Base-by-base conservation (phyloP, 192 early-diverging fungal genomes). In the Backusella circina region DNA sequence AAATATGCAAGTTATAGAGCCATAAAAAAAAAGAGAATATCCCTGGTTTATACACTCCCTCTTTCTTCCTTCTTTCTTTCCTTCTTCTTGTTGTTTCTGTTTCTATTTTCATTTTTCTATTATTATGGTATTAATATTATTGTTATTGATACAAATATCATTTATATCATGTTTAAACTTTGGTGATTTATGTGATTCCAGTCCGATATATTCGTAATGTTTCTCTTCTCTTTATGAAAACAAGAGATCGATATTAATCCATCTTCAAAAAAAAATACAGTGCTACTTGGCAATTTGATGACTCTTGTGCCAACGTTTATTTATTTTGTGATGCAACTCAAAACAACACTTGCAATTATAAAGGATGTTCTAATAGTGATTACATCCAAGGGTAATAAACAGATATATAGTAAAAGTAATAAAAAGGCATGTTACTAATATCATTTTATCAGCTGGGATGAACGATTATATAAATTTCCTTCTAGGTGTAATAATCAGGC, bases 311-410 rank as follows among this genome's bases (percentile, higher is more conserved):
- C n/a, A 76, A 31, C 37, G 67, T 80, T 21, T 80, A 80, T 33
- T 50, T 80, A n/a, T 80, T 72, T 50, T 80, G 79, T 61, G 75
- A 80, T 33, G 23, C 67, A 7, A 41, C 23, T n/a, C 67, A 6
- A 39, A 80, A 38, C n/a, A 79, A 39, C 0, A 70, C 68, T 28
- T 83, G 81, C 32, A 64, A 76, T 13, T 76, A 71, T 37, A 79
- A 73, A 39, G 77, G 71, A 1, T 83, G 81, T 28, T 61, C 81
- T 15, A 83, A 83, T 61, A 71, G 74, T n/a, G 81, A 83, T 66
- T 83, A 74, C 69, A 79, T 77, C 30, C 33, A 71, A 69, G 66
- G 71, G 79, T 80, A 76, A 9, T 32, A 12, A 57, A 57, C 6
- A 57, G 12, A 57, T 10, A 26, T 12, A 57, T 2, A 28, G 10